A percentile compares a stretch with the other conserved stretches of the same genome.
Evolutionary conservation across 2,329 filamentous ascomycete genomes (phyloP).

Genomic region (Penicillium brasilianum): DNA sequence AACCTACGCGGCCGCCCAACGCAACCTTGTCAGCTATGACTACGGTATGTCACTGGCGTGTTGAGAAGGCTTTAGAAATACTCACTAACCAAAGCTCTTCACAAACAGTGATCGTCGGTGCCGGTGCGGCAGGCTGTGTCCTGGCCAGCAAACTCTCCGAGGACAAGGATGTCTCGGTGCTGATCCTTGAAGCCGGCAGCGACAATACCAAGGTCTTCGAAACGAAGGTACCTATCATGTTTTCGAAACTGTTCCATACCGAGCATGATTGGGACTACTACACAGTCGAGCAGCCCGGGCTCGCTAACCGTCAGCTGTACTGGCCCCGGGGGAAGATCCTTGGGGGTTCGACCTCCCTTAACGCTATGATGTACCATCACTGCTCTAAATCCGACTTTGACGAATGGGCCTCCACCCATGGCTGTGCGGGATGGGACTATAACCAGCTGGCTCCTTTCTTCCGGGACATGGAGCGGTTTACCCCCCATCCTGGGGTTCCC

Average conservation of each 20-base stretch:
- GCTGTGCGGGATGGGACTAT: constrained; percentile 47
- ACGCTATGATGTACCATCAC: constrained; percentile 30
- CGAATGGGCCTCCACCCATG: constrained; percentile 21
- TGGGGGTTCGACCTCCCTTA: constrained; percentile 23
- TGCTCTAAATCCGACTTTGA: constrained; percentile 23
- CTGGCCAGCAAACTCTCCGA: constrained; percentile 28
- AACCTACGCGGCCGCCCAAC: too few relatives aligned
- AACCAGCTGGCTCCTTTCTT: constrained; percentile 54
- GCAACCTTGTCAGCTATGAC: too few relatives aligned
- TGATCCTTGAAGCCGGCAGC: constrained; percentile 26
- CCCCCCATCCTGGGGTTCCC: too few relatives aligned
- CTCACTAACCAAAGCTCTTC: too few relatives aligned
- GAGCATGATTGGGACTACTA: constrained; percentile 28
- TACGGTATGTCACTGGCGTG: too few relatives aligned
- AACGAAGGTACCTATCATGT: constrained; percentile 22
- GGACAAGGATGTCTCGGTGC: constrained; percentile 23
- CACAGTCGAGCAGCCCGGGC: constrained; percentile 22
- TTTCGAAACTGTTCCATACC: constrained; percentile 20
- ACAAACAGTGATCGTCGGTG: constrained; percentile 28
- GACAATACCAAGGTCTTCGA: constrained; percentile 19
- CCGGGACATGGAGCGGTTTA: too few relatives aligned
- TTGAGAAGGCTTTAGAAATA: too few relatives aligned
- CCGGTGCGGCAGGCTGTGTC: constrained; percentile 26
- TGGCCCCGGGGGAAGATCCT: constrained; percentile 27
- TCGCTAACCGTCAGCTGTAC: constrained; percentile 21